Percentiles rank a stretch among this genome's conserved stretches.
Conservation (phyloP, 257 asterid species). For the Mentha longifolia region DNA sequence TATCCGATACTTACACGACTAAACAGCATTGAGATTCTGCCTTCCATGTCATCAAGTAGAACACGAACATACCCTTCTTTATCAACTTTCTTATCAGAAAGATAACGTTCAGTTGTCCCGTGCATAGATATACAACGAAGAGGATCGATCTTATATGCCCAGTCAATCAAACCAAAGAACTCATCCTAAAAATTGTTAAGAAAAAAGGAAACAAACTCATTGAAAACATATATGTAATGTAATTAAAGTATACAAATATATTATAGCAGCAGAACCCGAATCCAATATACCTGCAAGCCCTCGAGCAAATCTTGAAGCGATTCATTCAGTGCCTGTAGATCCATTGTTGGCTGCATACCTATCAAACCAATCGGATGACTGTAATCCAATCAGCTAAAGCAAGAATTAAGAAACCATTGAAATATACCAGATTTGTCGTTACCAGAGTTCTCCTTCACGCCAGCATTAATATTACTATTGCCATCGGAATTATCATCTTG, state of each 20-base stretch:
- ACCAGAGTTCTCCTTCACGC: slow-evolving; percentile 67
- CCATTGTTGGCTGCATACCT: slow-evolving; percentile 57
- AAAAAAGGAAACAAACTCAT: slow-evolving; percentile 14
- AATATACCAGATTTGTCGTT: slow-evolving; percentile 57
- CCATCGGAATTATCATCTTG: slow-evolving; percentile 60
- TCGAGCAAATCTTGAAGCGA: slow-evolving; percentile 92
- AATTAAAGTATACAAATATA: slow-evolving; percentile 21
- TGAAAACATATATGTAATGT: slow-evolving; percentile 17
- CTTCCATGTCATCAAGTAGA: slow-evolving; percentile 93
- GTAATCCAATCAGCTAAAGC: slow-evolving; percentile 30
- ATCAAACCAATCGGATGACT: slow-evolving; percentile 34
- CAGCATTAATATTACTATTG: slow-evolving; percentile 55
- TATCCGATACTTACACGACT: slow-evolving; percentile 66
- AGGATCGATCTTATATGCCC: slow-evolving; percentile 98
- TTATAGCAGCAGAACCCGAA: slow-evolving; percentile 27
- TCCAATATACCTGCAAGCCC: slow-evolving; percentile 76
- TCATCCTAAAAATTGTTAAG: slow-evolving; percentile 66
- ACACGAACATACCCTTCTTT: slow-evolving; percentile 89
- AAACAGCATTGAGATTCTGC: slow-evolving; percentile 76
- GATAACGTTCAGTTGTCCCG: slow-evolving; percentile 89
- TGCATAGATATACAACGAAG: slow-evolving; percentile 97
- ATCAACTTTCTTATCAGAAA: slow-evolving; percentile 92
- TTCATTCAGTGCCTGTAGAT: slow-evolving; percentile 78
- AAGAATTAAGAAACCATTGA: slow-evolving; percentile 23
- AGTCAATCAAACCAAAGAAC: slow-evolving; percentile 91